Evolutionary conservation across 768 basidiomycete genomes (phyloP).

Genomic region (Termitomyces sp.): DNA sequence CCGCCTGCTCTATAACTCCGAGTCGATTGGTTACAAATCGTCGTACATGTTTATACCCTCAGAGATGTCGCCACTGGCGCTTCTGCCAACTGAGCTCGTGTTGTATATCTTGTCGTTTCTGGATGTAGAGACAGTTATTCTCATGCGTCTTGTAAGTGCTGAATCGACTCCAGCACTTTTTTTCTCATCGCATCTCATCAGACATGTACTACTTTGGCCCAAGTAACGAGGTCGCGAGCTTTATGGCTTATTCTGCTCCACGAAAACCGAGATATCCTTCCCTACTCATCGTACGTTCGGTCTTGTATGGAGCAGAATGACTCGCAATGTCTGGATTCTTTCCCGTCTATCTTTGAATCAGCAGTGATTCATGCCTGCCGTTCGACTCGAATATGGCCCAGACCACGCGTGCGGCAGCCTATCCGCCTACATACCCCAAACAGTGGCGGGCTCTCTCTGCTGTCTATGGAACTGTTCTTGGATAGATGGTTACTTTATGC

Average conservation of each 20-base stretch:
- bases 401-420: slow-evolving; percentile 3
- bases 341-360: slow-evolving; percentile 1
- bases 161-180: too few relatives aligned
- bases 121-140: slow-evolving; percentile 1
- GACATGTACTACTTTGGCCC: background rate
- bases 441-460: slow-evolving; percentile 13
- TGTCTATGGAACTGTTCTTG: slow-evolving; percentile 36
- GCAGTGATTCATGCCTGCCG: slow-evolving; percentile 4
- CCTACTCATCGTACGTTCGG: background rate
- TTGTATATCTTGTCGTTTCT: slow-evolving; percentile 5
- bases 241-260: slow-evolving; percentile 2
- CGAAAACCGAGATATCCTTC: background rate
- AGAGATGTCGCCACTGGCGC: background rate
- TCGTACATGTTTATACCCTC: background rate
- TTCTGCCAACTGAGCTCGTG: slow-evolving; percentile 10
- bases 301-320: background rate
- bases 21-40: background rate
- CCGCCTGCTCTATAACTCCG: background rate
- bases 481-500: slow-evolving; percentile 47
- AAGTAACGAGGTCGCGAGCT: background rate
- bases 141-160: background rate
- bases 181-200: background rate
- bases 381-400: slow-evolving; percentile 10
- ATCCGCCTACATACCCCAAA: slow-evolving; percentile 1
- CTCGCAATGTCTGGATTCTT: background rate